These are phyloP conservation scores for Meredithiella fracta DNA, from an alignment of 2,329 filamentous ascomycete genomes.

Conservation along the genomic window DNA sequence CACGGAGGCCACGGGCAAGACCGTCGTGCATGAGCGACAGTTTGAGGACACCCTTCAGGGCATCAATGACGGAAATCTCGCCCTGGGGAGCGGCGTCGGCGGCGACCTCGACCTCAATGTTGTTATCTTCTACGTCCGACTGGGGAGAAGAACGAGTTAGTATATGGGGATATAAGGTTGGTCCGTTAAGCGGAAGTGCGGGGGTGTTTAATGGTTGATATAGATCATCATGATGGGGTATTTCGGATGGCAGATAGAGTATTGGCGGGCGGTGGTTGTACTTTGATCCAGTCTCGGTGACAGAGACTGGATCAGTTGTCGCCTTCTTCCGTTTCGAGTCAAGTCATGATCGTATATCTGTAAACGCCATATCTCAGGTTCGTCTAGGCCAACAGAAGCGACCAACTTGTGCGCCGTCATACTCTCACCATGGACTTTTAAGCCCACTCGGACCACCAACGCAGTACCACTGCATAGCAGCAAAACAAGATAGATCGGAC, in stretches of 20 bases:
- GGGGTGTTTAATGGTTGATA: too few species aligned
- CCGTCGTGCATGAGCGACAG: conserved; percentile 99
- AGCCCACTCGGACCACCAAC: not conserved
- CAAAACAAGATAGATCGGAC: conserved; percentile 1
- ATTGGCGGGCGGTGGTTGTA: too few species aligned
- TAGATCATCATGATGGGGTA: too few species aligned
- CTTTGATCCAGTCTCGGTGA: too few species aligned
- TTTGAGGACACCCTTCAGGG: conserved; percentile 97
- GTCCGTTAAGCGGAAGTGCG: not conserved
- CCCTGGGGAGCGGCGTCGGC: conserved; percentile 75
- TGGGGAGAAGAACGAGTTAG: conserved; percentile 23
- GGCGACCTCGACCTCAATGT: conserved; percentile 89
- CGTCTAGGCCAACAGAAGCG: not conserved
- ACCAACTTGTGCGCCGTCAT: not conserved
- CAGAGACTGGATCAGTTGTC: not conserved
- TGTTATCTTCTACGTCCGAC: conserved; percentile 99
- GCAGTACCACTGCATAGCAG: not conserved
- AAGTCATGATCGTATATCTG: not conserved
- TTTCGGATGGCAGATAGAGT: too few species aligned
- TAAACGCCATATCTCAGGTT: too few species aligned
- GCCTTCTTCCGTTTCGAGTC: not conserved
- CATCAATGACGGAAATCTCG: conserved; percentile 96
- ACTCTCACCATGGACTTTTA: not conserved
- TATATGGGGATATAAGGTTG: not conserved
- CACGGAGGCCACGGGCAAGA: conserved; percentile 92